Conservation (phyloP, 805 yeast genomes). For the Saccharomycopsis fibuligera region DNA sequence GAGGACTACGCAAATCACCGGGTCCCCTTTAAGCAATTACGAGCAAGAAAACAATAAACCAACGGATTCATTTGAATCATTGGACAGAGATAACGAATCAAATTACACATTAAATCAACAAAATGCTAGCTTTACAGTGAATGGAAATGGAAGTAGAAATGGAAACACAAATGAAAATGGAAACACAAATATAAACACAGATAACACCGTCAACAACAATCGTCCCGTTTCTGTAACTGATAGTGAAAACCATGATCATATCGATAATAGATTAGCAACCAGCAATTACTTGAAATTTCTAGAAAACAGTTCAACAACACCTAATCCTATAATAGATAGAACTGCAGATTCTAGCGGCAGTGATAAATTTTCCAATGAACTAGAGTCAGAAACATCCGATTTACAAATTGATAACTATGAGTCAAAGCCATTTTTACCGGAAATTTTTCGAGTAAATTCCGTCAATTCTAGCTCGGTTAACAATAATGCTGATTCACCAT, state of each 20-base stretch:
- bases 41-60: background rate
- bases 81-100: background rate
- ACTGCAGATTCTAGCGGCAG: slow-evolving; percentile 11
- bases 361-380: slow-evolving; percentile 11
- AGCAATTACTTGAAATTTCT: slow-evolving; percentile 8
- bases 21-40: slow-evolving; percentile 9
- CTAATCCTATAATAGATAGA: slow-evolving; percentile 7
- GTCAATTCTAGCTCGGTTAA: background rate
- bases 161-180: background rate
- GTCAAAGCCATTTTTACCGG: slow-evolving; percentile 17
- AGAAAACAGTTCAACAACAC: slow-evolving; percentile 10
- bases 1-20: slow-evolving; percentile 21
- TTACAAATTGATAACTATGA: slow-evolving; percentile 20
- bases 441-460: slow-evolving; percentile 12
- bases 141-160: background rate
- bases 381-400: slow-evolving; percentile 19
- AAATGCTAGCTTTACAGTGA: background rate
- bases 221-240: background rate
- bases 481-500: slow-evolving; percentile 10
- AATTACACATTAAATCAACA: slow-evolving; percentile 7
- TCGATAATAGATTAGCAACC: background rate
- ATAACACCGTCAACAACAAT: too few relatives aligned
- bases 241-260: slow-evolving; percentile 5
- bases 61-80: background rate
- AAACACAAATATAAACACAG: background rate